These are phyloP conservation scores for Stipa capillata DNA, from an alignment of 176 grass and related monocot species.

Conservation along the genomic window DNA sequence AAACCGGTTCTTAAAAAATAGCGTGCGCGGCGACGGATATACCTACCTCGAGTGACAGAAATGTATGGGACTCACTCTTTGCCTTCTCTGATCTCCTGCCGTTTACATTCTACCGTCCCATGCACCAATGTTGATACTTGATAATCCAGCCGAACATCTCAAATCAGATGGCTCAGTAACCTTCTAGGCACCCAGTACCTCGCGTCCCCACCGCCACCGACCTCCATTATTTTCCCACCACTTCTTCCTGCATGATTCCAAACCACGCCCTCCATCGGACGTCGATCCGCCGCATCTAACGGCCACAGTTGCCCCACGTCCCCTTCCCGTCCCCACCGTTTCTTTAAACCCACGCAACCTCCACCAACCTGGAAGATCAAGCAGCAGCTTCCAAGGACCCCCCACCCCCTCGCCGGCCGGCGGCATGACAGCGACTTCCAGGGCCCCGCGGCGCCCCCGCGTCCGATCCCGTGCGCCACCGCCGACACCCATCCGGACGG, in stretches of 20 bases:
- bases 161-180: not conserved
- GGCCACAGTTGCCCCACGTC: not conserved
- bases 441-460: conserved; percentile 10
- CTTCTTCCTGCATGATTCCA: not conserved
- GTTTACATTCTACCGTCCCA: not conserved
- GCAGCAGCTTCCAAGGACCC: not conserved
- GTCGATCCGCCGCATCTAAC: not conserved
- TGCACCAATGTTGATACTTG: too few relatives aligned
- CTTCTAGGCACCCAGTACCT: not conserved
- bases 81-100: too few relatives aligned
- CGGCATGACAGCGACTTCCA: conserved; percentile 40
- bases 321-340: not conserved
- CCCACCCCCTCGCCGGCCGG: not conserved
- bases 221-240: conserved; percentile 31
- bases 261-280: not conserved
- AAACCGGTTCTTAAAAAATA: too few relatives aligned
- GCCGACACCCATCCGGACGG: conserved; percentile 68
- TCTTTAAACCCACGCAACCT: conserved; percentile 38
- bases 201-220: too few relatives aligned
- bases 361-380: not conserved
- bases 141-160: not conserved
- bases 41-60: too few relatives aligned
- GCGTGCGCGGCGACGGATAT: too few relatives aligned
- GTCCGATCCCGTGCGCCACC: conserved; percentile 34
- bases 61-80: too few relatives aligned